Evolutionary conservation across 2,329 filamentous ascomycete genomes (phyloP), one percentile per base, ranked within the genome.

Genomic region (Cladosporium colombiae): DNA sequence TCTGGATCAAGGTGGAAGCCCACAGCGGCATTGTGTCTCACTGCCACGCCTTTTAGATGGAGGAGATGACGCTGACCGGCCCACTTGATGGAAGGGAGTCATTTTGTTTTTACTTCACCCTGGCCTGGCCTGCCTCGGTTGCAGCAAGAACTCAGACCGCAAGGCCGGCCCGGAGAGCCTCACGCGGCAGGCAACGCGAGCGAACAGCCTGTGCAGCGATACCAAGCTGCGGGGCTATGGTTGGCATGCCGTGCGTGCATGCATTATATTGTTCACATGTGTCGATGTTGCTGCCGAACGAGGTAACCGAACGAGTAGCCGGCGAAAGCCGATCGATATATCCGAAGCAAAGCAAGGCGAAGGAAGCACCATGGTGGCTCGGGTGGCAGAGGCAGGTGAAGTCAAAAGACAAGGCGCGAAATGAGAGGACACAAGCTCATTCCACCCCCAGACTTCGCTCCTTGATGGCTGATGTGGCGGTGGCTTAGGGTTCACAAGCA

Each of bases 151-250:
- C 23, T 27, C 18, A 25, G 16, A 44, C 13, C 61, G 61, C 61
- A 33, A 55, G 11, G 21, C 35, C 61, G 61, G 61, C 31, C 61
- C 61, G 61, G 33, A 33, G 31, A 62, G 49, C 49, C 60, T 62
- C 31, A 57, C 10, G 33, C 18, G 13, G 23, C n/a, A 40, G 11
- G 21, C 16, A 18, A n/a, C 1, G 29, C 27, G 49, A 27, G 31
- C 6, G 31, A 33, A 23, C 35, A 25, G 33, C 33, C 33, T 35
- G 33, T 35, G 33, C 33, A 35, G 33, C 29, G 6, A n/a, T 18
- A 53, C 49, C 60, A 62, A 62, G 60, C 46, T 55, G 60, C 60
- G 49, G 60, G 60, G 60, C 16, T 29, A 23, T 16, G 37, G 35
- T 60, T 40, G 23, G 35, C 21, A 27, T 44, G 40, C 23, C 27